A percentile compares a stretch with the other conserved stretches of the same genome.
Conservation (phyloP, 2,329 filamentous ascomycete genomes). For the Ilyonectria robusta region DNA sequence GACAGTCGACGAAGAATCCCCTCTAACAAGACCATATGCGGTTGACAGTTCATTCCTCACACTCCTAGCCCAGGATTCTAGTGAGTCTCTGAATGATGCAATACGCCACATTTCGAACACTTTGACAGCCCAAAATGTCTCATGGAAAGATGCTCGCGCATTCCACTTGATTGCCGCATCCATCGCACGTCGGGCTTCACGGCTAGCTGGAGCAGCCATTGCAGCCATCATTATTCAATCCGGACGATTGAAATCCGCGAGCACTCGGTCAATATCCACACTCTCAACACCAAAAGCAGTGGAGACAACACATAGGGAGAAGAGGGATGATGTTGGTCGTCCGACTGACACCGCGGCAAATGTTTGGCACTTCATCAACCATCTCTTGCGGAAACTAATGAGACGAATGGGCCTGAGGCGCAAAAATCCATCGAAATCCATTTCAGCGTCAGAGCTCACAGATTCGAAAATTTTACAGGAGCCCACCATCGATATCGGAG, state of each 20-base stretch:
- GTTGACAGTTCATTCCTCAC: conserved; percentile 9
- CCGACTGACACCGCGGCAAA: not conserved
- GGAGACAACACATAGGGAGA: not conserved
- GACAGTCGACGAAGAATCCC: not conserved
- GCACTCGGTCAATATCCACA: not conserved
- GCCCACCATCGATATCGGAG: conserved; percentile 73
- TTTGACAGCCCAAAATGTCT: not conserved
- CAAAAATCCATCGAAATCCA: not conserved
- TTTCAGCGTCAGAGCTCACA: not conserved
- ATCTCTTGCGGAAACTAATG: not conserved
- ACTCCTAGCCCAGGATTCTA: not conserved
- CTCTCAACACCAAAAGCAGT: not conserved
- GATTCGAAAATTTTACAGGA: not conserved
- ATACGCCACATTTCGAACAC: not conserved
- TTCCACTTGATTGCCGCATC: conserved; percentile 1
- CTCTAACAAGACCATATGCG: not conserved
- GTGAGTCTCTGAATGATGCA: too few relatives aligned
- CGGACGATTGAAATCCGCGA: not conserved
- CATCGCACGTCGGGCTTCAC: conserved; percentile 15
- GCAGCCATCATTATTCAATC: conserved; percentile 18
- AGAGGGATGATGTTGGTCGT: not conserved
- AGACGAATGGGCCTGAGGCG: not conserved
- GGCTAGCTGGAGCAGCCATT: conserved; percentile 11
- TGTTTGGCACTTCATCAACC: not conserved
- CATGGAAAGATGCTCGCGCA: not conserved